Evolutionary conservation across 2,329 filamentous ascomycete genomes (phyloP), one percentile per base, ranked within the genome.

Genomic region (Exophiala oligosperma): DNA sequence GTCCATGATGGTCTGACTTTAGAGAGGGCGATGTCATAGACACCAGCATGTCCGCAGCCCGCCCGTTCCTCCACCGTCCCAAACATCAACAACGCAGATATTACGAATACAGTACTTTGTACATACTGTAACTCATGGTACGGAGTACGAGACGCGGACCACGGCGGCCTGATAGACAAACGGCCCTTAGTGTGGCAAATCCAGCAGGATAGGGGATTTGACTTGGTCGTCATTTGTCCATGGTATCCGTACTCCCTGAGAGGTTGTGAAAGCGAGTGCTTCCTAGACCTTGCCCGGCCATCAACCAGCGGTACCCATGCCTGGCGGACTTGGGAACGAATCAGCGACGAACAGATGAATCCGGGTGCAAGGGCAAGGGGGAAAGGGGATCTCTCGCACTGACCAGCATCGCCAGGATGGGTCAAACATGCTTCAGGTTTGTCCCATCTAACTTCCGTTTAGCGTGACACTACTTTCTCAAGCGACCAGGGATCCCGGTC

Each of bases 311-410:
- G 35, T 46, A 35, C 56, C 49, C 38, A 44, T 56, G 28, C 23
- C 17, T 52, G 54, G 54, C 60, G 60, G 60, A 62, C 53, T 62
- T 60, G 56, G 56, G 49, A 54, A 60, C 60, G 52, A 62, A 62
- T 62, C 53, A 62, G 51, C 57, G 49, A 48, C 51, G 46, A 52
- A 35, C 32, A 52, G 41, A 35, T 17, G n/a, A 23, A 37, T 51
- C 46, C 43, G 51, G 50, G 43, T 37, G 40, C 46, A 44, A 37
- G 44, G 56, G 17, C 26, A 49, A 47, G 59, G 43, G 56, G 53
- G 56, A 51, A 56, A 48, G 38, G 52, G 28, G 40, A 43, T 47
- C 49, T 38, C 32, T 46, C 44, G 26, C 56, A 37, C 37, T 51
- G 51, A 47, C 41, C 52, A 51, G 60, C 23, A 54, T 38, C 48